Evolutionary conservation across 805 yeast species (phyloP).

Genomic region (Cyberlindnera maclurae): DNA sequence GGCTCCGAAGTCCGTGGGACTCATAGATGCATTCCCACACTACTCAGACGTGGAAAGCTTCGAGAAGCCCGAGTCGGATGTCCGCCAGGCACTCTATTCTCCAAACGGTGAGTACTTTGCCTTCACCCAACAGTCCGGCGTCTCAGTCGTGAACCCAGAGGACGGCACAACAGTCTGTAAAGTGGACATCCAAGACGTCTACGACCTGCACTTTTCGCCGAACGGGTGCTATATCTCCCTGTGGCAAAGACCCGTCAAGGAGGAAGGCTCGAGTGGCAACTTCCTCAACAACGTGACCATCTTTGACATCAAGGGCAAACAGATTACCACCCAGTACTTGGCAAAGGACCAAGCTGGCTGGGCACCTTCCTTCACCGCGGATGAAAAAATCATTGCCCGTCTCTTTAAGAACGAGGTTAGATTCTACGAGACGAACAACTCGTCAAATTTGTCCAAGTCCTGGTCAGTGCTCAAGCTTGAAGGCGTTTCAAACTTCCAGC

Average conservation of each 20-base stretch:
- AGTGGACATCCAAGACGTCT: slow-evolving; percentile 57
- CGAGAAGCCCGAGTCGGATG: slow-evolving; percentile 33
- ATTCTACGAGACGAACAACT: slow-evolving; percentile 49
- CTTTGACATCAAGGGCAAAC: slow-evolving; percentile 48
- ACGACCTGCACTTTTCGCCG: slow-evolving; percentile 86
- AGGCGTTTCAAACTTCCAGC: slow-evolving; percentile 52
- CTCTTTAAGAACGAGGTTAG: slow-evolving; percentile 55
- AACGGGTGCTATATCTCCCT: slow-evolving; percentile 73
- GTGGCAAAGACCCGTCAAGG: slow-evolving; percentile 82
- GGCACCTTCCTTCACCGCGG: slow-evolving; percentile 85
- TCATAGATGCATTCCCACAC: slow-evolving; percentile 40
- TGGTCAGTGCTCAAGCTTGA: slow-evolving; percentile 50
- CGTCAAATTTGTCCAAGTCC: slow-evolving; percentile 42
- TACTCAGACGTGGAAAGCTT: slow-evolving; percentile 25
- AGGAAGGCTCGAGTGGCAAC: slow-evolving; percentile 66
- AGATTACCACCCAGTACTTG: slow-evolving; percentile 53
- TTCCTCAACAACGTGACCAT: slow-evolving; percentile 76
- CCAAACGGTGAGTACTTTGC: slow-evolving; percentile 65
- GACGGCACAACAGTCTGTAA: slow-evolving; percentile 39
- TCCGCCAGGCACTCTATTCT: slow-evolving; percentile 60
- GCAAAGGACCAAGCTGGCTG: slow-evolving; percentile 84
- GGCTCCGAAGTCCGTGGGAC: slow-evolving; percentile 48
- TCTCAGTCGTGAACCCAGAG: slow-evolving; percentile 50
- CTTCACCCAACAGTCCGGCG: slow-evolving; percentile 58
- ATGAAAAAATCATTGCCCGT: slow-evolving; percentile 66